Conservation (phyloP, 2,329 filamentous ascomycete genomes). For the Calonectria pseudoreteaudii region DNA sequence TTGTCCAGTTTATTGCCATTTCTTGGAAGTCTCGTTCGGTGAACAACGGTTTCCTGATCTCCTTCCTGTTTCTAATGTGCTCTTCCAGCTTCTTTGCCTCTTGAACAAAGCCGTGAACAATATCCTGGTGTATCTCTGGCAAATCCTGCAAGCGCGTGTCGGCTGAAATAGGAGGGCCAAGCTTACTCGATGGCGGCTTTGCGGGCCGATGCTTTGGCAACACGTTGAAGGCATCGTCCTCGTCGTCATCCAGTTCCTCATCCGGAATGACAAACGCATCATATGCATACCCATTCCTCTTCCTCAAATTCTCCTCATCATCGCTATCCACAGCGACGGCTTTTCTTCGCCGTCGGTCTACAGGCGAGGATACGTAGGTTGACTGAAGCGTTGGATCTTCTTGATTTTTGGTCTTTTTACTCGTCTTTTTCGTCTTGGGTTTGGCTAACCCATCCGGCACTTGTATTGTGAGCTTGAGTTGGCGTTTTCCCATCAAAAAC, state of each 20-base stretch:
- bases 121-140: slow-evolving; percentile 69
- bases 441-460: slow-evolving; percentile 51
- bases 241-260: slow-evolving; percentile 44
- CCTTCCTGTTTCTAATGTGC: slow-evolving; percentile 69
- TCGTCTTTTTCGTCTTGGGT: slow-evolving; percentile 49
- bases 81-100: slow-evolving; percentile 72
- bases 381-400: slow-evolving; percentile 56
- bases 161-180: slow-evolving; percentile 69
- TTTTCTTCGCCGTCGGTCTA: slow-evolving; percentile 50
- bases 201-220: slow-evolving; percentile 53
- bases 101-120: slow-evolving; percentile 74
- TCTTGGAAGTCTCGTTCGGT: slow-evolving; percentile 76
- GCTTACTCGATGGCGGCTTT: slow-evolving; percentile 46
- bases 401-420: slow-evolving; percentile 51
- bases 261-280: slow-evolving; percentile 63
- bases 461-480: slow-evolving; percentile 59
- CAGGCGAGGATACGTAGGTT: slow-evolving; percentile 66
- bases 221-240: slow-evolving; percentile 60
- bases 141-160: slow-evolving; percentile 67
- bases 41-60: slow-evolving; percentile 71
- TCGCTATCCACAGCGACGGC: slow-evolving; percentile 43
- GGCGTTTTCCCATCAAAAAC: slow-evolving; percentile 59
- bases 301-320: slow-evolving; percentile 54
- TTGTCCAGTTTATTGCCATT: slow-evolving; percentile 79
- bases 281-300: slow-evolving; percentile 59